Base-by-base conservation (phyloP, 805 yeast species). In the Barnettozyma sp. region DNA sequence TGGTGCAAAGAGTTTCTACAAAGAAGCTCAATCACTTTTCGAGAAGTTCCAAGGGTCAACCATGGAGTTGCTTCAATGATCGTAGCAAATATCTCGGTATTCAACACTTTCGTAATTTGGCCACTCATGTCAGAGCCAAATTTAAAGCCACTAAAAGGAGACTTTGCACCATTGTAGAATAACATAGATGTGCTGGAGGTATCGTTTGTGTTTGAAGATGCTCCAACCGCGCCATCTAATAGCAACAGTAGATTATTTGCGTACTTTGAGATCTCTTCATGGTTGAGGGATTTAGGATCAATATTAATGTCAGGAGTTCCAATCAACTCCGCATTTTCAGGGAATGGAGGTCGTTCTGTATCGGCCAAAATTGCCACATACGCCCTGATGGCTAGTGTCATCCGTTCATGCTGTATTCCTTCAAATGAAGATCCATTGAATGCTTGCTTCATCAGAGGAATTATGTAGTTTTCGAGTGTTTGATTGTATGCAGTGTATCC, bases 401-500 rank as follows among this genome's bases (percentile, higher is more conserved):
- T 58, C 40, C 78, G 75, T 50, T 88, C 97, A 16, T 84, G 80
- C 2, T 71, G 66, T 2, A 80, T 49, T 29, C 66, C 69, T 33
- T 90, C 97, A 26, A 81, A 51, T 2, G 63, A 60, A 2, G 62
- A 41, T 0, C 82, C 80, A 49, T 71, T 76, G 48, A 78, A 79
- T 6, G 82, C 69, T 2, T 66, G 56, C 38, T 71, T 75, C 40
- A 90, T 63, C 32, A 90, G 56, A 10, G 87, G 90, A 26, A 82
- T 60, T 10, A 92, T 59, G 4, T 83, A 76, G 47, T 81, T 82
- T 46, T 88, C 97, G 45, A 90, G 60, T 0, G 84, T 73, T 49
- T 82, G 82, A 49, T 81, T 87, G 40, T 82, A 72, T 44, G 86
- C 86, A 16, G 82, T 77, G 47, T 68, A 82, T 0, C 95, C 95